Conservation (phyloP, 495 filamentous ascomycete genomes). For the Lepraria neglecta region DNA sequence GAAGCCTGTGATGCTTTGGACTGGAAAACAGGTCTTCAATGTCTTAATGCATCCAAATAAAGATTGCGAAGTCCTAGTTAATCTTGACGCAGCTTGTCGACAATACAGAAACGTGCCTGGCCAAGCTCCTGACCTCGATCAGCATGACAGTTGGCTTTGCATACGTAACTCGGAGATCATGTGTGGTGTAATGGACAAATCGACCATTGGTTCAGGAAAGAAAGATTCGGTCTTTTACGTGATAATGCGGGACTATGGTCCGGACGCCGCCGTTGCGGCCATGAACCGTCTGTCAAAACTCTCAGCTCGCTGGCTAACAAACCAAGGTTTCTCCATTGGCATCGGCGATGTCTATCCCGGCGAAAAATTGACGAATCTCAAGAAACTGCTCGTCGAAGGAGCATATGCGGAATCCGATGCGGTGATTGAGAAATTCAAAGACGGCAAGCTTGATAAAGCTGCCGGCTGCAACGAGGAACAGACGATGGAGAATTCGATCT, state of each 20-base stretch:
- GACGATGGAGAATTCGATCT: constrained; percentile 85
- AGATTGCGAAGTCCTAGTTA: constrained; percentile 71
- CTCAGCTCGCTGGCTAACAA: constrained; percentile 79
- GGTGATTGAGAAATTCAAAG: constrained; percentile 75
- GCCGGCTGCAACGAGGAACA: constrained; percentile 84
- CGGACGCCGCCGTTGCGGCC: constrained; percentile 75
- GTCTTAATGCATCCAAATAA: constrained; percentile 90
- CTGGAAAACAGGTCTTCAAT: constrained; percentile 95
- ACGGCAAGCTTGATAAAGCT: constrained; percentile 70
- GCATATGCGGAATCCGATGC: constrained; percentile 77
- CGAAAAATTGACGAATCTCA: constrained; percentile 56
- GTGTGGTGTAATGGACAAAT: constrained; percentile 98
- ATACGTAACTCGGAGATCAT: constrained; percentile 96
- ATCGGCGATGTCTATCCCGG: constrained; percentile 90
- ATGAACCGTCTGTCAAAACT: constrained; percentile 94
- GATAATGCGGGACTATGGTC: constrained; percentile 88
- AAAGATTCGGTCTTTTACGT: constrained; percentile 98
- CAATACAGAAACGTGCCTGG: constrained; percentile 56
- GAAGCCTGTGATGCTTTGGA: constrained; percentile 87
- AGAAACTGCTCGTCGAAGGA: constrained; percentile 64
- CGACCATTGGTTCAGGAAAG: constrained; percentile 89
- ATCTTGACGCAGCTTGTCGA: constrained; percentile 87
- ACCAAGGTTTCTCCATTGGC: constrained; percentile 92
- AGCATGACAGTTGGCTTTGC: constrained; percentile 80
- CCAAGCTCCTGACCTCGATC: constrained; percentile 65